Conservation (phyloP, 495 filamentous ascomycete genomes). For the Xylaria nigripes region DNA sequence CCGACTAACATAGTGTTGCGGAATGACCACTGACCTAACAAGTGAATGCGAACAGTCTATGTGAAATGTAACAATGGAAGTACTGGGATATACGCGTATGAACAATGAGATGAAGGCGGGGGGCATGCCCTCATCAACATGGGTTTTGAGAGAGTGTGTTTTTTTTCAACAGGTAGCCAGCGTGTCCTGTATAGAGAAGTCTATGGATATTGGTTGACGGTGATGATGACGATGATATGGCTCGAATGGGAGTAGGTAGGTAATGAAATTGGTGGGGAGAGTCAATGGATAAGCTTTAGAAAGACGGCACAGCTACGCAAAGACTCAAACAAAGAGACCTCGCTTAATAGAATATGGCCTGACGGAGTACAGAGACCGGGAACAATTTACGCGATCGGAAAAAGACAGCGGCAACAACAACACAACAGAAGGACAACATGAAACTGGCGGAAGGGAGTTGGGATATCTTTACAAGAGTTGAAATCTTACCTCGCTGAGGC, state of each 20-base stretch:
- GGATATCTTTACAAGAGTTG: not conserved
- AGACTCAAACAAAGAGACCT: not conserved
- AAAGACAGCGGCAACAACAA: too few species aligned
- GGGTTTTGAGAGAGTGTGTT: not conserved
- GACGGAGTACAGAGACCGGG: too few species aligned
- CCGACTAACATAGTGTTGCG: not conserved
- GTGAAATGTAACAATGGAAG: not conserved
- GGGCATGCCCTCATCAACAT: not conserved
- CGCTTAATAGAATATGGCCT: not conserved
- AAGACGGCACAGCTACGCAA: not conserved
- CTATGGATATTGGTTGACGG: not conserved
- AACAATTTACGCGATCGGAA: not conserved
- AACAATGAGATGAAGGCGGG: not conserved
- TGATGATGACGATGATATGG: not conserved
- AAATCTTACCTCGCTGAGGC: not conserved
- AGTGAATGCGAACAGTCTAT: not conserved
- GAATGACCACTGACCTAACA: not conserved
- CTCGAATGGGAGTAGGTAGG: not conserved
- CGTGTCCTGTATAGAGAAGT: not conserved
- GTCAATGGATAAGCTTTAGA: not conserved
- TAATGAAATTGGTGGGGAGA: not conserved
- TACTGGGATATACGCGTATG: not conserved
- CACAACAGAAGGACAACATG: not conserved
- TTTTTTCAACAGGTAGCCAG: not conserved
- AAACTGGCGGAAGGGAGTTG: not conserved